Percentiles rank a stretch among this genome's conserved stretches.
phyloP scores from a whole-genome alignment of 768 basidiomycete species.

The Lactarius akahatsu region DNA sequence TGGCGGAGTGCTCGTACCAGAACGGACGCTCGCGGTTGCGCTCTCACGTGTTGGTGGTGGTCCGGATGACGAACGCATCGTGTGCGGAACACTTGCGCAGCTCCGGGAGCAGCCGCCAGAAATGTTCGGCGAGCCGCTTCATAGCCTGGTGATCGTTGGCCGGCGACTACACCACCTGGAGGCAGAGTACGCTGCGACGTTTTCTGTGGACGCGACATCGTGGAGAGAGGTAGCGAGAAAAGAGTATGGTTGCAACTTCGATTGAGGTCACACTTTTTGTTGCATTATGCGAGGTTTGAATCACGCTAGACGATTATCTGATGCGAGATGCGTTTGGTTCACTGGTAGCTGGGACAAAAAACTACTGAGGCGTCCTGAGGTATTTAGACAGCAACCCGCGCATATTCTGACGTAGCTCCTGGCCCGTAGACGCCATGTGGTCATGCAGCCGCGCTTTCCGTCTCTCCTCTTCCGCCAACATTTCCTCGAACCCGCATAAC shows the following conservation, averaged over 20 bases:
- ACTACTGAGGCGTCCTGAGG: slow-evolving; percentile 14
- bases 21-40: slow-evolving; percentile 66
- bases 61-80: slow-evolving; percentile 66
- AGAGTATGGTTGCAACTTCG: slow-evolving; percentile 66
- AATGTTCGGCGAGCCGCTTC: slow-evolving; percentile 81
- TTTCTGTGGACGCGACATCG: slow-evolving; percentile 58
- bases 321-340: background rate
- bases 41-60: slow-evolving; percentile 78
- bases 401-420: slow-evolving; percentile 19
- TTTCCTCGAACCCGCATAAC: slow-evolving; percentile 21
- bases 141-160: slow-evolving; percentile 90
- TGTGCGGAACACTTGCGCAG: slow-evolving; percentile 81
- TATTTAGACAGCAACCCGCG: slow-evolving; percentile 16
- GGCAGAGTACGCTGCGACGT: slow-evolving; percentile 81
- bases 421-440: slow-evolving; percentile 11
- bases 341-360: background rate
- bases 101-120: slow-evolving; percentile 60
- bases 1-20: slow-evolving; percentile 51
- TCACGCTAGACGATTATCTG: background rate
- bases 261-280: slow-evolving; percentile 33
- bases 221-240: slow-evolving; percentile 68
- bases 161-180: slow-evolving; percentile 89
- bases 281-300: background rate
- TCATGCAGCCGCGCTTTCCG: slow-evolving; percentile 21
- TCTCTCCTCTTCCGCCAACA: slow-evolving; percentile 23